Percentiles rank a stretch among this genome's conserved stretches.
phyloP scores from a whole-genome alignment of 1,284 basidiomycete species.

The Heterobasidion irregulare region DNA sequence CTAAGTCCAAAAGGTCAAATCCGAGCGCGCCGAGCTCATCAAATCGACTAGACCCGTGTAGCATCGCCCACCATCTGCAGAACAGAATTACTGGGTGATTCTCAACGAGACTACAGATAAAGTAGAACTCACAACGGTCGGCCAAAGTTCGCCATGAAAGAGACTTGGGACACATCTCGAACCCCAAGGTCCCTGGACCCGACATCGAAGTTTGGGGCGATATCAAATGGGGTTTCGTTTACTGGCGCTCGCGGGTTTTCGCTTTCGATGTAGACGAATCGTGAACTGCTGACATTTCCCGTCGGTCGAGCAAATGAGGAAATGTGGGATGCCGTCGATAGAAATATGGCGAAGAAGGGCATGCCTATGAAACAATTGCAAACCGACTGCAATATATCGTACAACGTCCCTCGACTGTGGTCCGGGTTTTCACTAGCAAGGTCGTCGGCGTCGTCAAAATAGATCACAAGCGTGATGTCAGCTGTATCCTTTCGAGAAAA shows the following conservation, averaged over 20 bases:
- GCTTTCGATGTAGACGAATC: not conserved
- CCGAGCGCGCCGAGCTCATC: not conserved
- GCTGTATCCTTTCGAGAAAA: not conserved
- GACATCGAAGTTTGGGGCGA: not conserved
- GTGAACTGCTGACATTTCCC: not conserved
- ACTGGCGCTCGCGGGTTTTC: not conserved
- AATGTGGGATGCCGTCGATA: not conserved
- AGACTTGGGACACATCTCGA: not conserved
- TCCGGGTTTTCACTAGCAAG: not conserved
- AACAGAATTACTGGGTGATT: no score
- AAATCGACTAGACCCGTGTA: no score
- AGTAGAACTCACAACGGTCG: not conserved
- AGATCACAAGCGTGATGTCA: not conserved
- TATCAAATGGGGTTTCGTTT: not conserved
- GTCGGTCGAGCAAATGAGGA: not conserved
- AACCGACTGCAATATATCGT: no score
- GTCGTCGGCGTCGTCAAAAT: not conserved
- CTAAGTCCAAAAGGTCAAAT: no score
- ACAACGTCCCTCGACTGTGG: no score
- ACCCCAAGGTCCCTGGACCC: no score
- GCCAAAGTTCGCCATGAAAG: not conserved
- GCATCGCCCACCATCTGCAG: no score
- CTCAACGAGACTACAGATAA: no score
- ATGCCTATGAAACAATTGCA: no score
- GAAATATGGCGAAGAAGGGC: not conserved